phyloP scores from a whole-genome alignment of 441 rosid species.

The Omphalea diandra region DNA sequence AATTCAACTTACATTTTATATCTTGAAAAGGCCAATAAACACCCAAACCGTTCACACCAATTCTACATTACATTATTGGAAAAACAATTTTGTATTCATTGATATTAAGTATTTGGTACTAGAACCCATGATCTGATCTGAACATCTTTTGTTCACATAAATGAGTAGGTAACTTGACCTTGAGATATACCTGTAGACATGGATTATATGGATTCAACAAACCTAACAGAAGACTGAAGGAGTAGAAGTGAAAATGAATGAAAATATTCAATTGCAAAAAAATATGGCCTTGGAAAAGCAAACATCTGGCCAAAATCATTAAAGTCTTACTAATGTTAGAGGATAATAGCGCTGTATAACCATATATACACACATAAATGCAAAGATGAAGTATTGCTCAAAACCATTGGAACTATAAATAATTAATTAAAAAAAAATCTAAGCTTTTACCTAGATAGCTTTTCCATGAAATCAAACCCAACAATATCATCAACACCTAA shows the following conservation, averaged over 20 bases:
- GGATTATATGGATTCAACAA: no score
- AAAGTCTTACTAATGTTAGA: background rate
- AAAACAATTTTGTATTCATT: no score
- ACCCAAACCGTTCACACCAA: background rate
- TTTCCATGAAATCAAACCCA: slow-evolving; percentile 95
- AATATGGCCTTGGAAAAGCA: background rate
- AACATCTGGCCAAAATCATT: background rate
- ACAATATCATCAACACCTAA: slow-evolving; percentile 83
- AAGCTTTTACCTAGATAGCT: slow-evolving; percentile 73
- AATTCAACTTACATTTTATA: background rate
- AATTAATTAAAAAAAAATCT: slow-evolving; percentile 12
- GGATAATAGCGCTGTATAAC: slow-evolving; percentile 2
- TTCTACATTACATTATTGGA: no score
- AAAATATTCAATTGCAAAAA: background rate
- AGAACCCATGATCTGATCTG: no score
- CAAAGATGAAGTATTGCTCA: background rate
- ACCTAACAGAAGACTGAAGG: background rate
- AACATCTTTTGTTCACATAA: background rate
- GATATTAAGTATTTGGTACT: no score
- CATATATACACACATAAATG: slow-evolving; percentile 1
- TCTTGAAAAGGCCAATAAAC: background rate
- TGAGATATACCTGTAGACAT: background rate
- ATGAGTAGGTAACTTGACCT: background rate
- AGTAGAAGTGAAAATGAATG: background rate
- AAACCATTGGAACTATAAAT: background rate